phyloP scores from a whole-genome alignment of 2,329 filamentous ascomycete species.

The Clarireedia paspali region DNA sequence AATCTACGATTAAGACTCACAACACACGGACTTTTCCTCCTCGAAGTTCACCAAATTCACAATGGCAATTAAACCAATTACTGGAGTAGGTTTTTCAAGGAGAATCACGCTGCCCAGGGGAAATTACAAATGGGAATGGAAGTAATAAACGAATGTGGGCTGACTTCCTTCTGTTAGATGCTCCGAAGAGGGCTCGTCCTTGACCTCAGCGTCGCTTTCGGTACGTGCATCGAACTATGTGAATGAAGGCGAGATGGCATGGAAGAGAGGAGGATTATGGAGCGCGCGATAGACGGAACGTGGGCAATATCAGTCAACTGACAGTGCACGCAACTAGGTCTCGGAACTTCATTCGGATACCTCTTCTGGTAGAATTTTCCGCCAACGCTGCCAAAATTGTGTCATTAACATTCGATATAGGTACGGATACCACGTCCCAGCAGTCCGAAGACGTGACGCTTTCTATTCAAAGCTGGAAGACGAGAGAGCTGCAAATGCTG shows the following conservation, averaged over 20 bases:
- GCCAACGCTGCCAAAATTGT: not conserved
- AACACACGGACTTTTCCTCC: constrained; percentile 22
- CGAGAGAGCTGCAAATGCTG: constrained; percentile 29
- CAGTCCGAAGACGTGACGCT: constrained; percentile 32
- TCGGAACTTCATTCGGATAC: constrained; percentile 45
- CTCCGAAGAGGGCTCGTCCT: constrained; percentile 50
- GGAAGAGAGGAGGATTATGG: not conserved
- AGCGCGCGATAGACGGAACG: not conserved
- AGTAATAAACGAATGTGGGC: constrained; percentile 16
- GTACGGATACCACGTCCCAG: constrained; percentile 37
- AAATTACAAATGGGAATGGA: constrained; percentile 4
- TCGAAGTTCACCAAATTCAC: constrained; percentile 19
- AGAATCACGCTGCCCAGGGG: not conserved
- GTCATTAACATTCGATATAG: constrained; percentile 9
- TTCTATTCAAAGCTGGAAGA: constrained; percentile 36
- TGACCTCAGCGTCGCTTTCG: constrained; percentile 48
- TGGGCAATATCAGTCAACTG: constrained; percentile 6
- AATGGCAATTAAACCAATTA: constrained; percentile 32
- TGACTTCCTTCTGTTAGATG: constrained; percentile 38
- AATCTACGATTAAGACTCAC: constrained; percentile 20
- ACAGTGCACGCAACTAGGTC: constrained; percentile 33
- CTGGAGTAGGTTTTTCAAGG: constrained; percentile 26
- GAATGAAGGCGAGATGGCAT: not conserved
- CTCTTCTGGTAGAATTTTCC: constrained; percentile 42
- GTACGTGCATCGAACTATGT: constrained; percentile 31